Base-by-base conservation (phyloP, 176 grass and related monocot genomes). In the Oryza longistaminata region DNA sequence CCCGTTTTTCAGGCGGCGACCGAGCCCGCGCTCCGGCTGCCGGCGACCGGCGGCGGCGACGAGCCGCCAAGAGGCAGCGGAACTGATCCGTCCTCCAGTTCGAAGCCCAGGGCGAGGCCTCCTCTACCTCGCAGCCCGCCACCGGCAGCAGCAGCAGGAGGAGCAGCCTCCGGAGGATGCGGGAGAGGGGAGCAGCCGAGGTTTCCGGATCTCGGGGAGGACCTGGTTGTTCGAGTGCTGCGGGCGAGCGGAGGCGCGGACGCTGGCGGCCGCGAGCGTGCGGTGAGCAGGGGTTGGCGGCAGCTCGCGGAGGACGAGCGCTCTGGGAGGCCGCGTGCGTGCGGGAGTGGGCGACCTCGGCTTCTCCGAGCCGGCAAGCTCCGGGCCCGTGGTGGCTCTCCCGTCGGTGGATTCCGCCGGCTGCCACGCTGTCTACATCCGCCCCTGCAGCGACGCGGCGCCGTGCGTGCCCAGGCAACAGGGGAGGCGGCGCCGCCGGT, bases 281-380 rank as follows among this genome's bases (percentile, higher is more conserved):
- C 83, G n/a, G 93, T 88, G 43, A 90, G 90, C 90, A 88, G 86
- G 12, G 75, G 42, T n/a, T 95, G 93, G 93, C 85, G 86, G 26
- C 70, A 71, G 58, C 85, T 95, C 21, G 93, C 90, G 48, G 86
- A 80, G 61, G 93, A 95, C 90, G 93, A 95, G 90, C 88, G 90
- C 80, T 92, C 15, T 95, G 93, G 90, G 93, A 92, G 72, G 90
- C 80, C 13, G 93, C 85, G 11, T 95, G 93, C 68, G 83, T 90
- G 72, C 90, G 93, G 39, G 88, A 95, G 50, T 95, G 83, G 83
- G 76, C 83, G 0, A 74, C 67, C 67, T 83, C 9, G 80, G 86
- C 3, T 92, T 22, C 86, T 68, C 85, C 1, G 74, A 91, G 75
- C n/a, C 83, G 49, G 80, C 84, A n/a, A 68, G 80, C 90, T 92